A percentile compares a stretch with the other conserved stretches of the same genome.
phyloP scores from a whole-genome alignment of 2,329 filamentous ascomycete species.

The Verticillium zaregamsianum region DNA sequence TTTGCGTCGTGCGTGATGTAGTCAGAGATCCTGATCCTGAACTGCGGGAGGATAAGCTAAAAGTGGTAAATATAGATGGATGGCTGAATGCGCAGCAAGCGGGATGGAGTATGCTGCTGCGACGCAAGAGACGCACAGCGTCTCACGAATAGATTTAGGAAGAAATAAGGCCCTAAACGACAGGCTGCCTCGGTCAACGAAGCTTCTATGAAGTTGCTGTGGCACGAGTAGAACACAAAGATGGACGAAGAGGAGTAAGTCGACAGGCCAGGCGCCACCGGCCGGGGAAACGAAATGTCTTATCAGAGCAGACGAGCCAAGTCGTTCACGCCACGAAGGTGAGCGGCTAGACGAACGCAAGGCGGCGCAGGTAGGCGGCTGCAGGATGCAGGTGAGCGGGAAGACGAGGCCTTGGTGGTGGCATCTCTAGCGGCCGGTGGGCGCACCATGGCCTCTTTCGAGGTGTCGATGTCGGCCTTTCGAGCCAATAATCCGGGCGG shows the following conservation, averaged over 20 bases:
- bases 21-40: conserved; percentile 23
- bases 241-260: conserved; percentile 16
- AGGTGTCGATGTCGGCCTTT: background rate
- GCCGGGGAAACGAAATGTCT: conserved; percentile 4
- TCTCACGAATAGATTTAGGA: conserved; percentile 13
- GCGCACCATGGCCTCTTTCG: background rate
- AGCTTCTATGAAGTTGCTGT: conserved; percentile 21
- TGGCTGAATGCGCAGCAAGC: background rate
- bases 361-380: conserved; percentile 5
- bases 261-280: background rate
- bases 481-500: background rate
- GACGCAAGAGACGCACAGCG: conserved; percentile 31
- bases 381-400: background rate
- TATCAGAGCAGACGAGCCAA: background rate
- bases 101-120: background rate
- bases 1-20: conserved; percentile 20
- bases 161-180: conserved; percentile 25
- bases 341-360: background rate
- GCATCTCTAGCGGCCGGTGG: background rate
- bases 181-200: conserved; percentile 42
- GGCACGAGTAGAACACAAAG: conserved; percentile 1
- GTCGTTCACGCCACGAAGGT: conserved; percentile 7
- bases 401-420: background rate
- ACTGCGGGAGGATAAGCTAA: conserved; percentile 3
- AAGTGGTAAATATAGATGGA: conserved; percentile 1